phyloP scores from a whole-genome alignment of 257 asterid species.

The Coffea canephora region DNA sequence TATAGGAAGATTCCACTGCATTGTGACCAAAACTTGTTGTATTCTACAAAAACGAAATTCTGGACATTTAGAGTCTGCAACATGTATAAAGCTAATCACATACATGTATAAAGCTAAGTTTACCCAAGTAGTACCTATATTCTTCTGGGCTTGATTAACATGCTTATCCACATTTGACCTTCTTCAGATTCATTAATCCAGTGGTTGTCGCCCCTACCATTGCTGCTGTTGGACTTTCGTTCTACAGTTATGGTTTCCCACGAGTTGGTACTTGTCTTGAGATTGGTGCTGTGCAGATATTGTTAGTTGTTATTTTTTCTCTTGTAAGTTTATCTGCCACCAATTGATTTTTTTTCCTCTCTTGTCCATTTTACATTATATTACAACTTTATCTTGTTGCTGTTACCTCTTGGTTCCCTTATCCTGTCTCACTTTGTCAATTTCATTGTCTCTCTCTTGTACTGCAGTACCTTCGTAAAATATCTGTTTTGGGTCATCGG shows the following conservation, averaged over 20 bases:
- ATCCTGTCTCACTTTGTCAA: background rate
- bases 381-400: background rate
- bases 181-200: slow-evolving; percentile 84
- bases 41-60: background rate
- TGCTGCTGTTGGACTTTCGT: slow-evolving; percentile 98
- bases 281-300: slow-evolving; percentile 83
- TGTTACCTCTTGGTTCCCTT: slow-evolving; percentile 1
- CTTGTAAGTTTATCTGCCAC: slow-evolving; percentile 59
- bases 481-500: slow-evolving; percentile 90
- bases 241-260: slow-evolving; percentile 93
- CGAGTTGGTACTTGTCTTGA: slow-evolving; percentile 90
- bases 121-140: background rate
- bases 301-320: slow-evolving; percentile 74
- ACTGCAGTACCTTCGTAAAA: slow-evolving; percentile 94
- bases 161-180: slow-evolving; percentile 14
- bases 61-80: background rate
- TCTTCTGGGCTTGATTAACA: background rate
- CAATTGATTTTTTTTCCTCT: slow-evolving; percentile 1
- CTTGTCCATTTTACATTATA: background rate
- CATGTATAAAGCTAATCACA: background rate
- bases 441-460: slow-evolving; percentile 8
- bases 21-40: background rate
- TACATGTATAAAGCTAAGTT: background rate
- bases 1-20: background rate
- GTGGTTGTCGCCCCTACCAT: slow-evolving; percentile 93